Evolutionary conservation across 2,329 filamentous ascomycete genomes (phyloP), one percentile per base, ranked within the genome.

Genomic region (Raffaelea ambrosiae): DNA sequence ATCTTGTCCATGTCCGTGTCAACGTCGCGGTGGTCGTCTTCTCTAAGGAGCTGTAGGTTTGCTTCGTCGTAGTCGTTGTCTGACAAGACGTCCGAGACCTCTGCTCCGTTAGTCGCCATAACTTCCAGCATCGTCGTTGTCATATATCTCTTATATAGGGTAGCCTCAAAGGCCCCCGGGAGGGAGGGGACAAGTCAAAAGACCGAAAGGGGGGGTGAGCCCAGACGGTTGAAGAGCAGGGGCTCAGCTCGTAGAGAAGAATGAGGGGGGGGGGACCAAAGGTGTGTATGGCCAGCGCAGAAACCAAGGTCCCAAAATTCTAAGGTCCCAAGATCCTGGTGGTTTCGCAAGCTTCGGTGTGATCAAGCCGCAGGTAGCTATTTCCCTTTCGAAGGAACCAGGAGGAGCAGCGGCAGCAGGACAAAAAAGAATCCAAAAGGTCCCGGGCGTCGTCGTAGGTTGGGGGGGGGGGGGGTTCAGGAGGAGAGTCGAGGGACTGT

Each of bases 31-130:
- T 68, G 65, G 55, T 70, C 73, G 51, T 63, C 57, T 48, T 60
- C 60, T 47, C 64, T 62, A 9, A 49, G 45, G 2, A 53, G 47
- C 48, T 74, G 72, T 55, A 65, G 62, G 52, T 73, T 71, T 54
- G 56, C 55, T 47, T 70, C 69, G 61, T 73, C 69, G 62, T 71
- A 71, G 56, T 78, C 76, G 66, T 77, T 76, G 59, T 79, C 77
- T 62, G 77, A 79, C 70, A 76, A 68, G 56, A 66, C 68, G 68
- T 76, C 76, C 63, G 76, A 79, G 63, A 76, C 69, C 57, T 79
- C 75, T 62, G 69, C 67, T 59, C 70, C 69, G 62, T 69, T 71
- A 58, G 72, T 66, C 50, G 75, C 73, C 60, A 72, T 66, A 54
- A 76, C 69, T 63, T 74, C 71, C 60, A 73, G 70, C 75, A 79